Evolutionary conservation across 129 eudicot genomes (phyloP).

Genomic region (Flaveria brownii): DNA sequence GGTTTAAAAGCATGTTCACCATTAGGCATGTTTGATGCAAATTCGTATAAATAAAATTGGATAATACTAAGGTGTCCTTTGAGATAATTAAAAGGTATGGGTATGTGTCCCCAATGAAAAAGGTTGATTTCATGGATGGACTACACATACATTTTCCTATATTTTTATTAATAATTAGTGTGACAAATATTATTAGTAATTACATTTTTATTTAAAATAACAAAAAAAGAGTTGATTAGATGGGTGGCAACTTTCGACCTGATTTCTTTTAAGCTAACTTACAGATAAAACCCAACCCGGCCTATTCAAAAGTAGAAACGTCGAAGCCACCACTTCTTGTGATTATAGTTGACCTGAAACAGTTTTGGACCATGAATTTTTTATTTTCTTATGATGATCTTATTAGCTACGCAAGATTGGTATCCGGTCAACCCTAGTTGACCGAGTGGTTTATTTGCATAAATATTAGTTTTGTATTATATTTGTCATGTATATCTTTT

Average conservation of each 20-base stretch:
- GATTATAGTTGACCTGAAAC: background rate
- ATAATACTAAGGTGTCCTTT: background rate
- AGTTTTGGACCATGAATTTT: background rate
- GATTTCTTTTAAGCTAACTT: background rate
- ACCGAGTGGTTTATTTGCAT: too few relatives aligned
- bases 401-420: too few relatives aligned
- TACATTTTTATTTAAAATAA: background rate
- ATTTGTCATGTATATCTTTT: too few relatives aligned
- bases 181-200: background rate
- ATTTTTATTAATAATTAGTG: background rate
- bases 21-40: background rate
- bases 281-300: background rate
- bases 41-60: background rate
- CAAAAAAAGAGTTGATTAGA: background rate
- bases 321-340: background rate
- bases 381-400: background rate
- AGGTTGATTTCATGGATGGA: conserved; percentile 2
- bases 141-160: background rate
- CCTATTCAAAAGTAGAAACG: background rate
- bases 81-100: background rate
- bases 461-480: too few relatives aligned
- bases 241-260: background rate
- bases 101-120: background rate
- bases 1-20: background rate
- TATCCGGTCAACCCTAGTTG: too few relatives aligned